Conservation (phyloP, 2,329 filamentous ascomycete species). For the Aspergillus aculeatus region DNA sequence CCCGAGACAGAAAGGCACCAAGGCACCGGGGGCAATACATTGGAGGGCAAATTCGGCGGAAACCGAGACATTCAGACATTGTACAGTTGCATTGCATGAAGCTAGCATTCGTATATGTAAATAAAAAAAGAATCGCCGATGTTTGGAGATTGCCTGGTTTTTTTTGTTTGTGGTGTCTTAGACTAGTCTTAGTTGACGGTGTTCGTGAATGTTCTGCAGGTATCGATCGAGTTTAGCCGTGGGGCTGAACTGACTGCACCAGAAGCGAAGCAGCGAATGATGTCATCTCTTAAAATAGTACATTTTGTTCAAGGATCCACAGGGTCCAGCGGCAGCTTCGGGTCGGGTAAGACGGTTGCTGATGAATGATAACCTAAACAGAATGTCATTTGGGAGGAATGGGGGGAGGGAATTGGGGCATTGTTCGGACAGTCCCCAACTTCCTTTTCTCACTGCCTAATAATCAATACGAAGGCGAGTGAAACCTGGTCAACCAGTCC, state of each 20-base stretch:
- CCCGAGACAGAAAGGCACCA: neutral
- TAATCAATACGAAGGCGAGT: neutral
- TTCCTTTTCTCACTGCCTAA: too few species aligned
- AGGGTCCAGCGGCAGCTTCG: neutral
- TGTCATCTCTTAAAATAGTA: neutral
- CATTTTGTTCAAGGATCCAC: neutral
- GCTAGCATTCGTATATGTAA: neutral
- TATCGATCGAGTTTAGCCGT: neutral
- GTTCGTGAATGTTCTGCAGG: neutral
- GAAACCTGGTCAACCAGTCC: neutral
- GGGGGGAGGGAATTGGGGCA: too few species aligned
- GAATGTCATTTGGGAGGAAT: neutral
- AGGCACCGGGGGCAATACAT: too few species aligned
- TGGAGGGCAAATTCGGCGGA: neutral
- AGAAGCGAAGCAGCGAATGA: neutral
- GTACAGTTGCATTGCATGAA: neutral
- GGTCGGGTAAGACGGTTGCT: neutral
- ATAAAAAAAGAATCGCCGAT: too few species aligned
- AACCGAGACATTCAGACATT: neutral
- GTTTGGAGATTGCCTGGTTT: too few species aligned
- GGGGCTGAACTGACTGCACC: too few species aligned
- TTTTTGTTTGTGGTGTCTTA: too few species aligned
- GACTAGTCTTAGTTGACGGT: neutral
- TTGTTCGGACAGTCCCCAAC: neutral
- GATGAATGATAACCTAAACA: neutral